These are phyloP conservation scores for Vanderwaltozyma tropicalis DNA, from an alignment of 805 yeast species.

Conservation along the genomic window DNA sequence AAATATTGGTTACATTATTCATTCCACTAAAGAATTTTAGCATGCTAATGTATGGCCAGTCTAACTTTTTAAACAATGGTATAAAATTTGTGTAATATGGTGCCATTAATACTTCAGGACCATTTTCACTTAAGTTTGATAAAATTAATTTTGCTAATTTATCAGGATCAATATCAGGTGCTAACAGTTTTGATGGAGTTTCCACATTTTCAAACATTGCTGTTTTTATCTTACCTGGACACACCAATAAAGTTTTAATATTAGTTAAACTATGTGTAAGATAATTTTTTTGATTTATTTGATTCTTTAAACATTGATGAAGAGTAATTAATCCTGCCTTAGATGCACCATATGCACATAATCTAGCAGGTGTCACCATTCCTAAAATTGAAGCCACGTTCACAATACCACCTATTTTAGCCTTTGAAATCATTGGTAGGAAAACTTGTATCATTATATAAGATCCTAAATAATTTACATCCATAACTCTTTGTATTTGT, in stretches of 20 bases:
- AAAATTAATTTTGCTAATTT: slow-evolving; percentile 53
- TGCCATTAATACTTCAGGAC: slow-evolving; percentile 54
- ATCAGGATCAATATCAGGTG: slow-evolving; percentile 70
- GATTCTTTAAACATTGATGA: slow-evolving; percentile 62
- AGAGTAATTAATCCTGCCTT: slow-evolving; percentile 78
- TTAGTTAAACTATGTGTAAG: slow-evolving; percentile 7
- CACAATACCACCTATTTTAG: slow-evolving; percentile 62
- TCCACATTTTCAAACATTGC: slow-evolving; percentile 59
- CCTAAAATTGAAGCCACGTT: slow-evolving; percentile 82
- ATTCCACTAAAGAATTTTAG: slow-evolving; percentile 49
- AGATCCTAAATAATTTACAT: slow-evolving; percentile 60
- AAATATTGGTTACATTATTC: slow-evolving; percentile 33
- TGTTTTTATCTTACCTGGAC: slow-evolving; percentile 83
- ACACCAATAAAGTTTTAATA: slow-evolving; percentile 60
- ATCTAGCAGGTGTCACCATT: slow-evolving; percentile 69
- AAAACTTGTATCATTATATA: slow-evolving; percentile 61
- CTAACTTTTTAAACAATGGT: slow-evolving; percentile 60
- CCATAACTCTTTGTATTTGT: slow-evolving; percentile 52
- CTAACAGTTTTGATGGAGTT: slow-evolving; percentile 66
- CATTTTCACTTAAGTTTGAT: slow-evolving; percentile 46
- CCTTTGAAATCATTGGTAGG: slow-evolving; percentile 58
- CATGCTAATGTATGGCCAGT: slow-evolving; percentile 45
- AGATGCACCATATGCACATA: slow-evolving; percentile 79
- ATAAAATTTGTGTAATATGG: slow-evolving; percentile 72
- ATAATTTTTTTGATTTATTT: slow-evolving; percentile 32